Percentiles rank a stretch among this genome's conserved stretches.
These are phyloP conservation scores for Plasmodium malariae DNA, from an alignment of 169 alveolate genomes.

Conservation along the genomic window DNA sequence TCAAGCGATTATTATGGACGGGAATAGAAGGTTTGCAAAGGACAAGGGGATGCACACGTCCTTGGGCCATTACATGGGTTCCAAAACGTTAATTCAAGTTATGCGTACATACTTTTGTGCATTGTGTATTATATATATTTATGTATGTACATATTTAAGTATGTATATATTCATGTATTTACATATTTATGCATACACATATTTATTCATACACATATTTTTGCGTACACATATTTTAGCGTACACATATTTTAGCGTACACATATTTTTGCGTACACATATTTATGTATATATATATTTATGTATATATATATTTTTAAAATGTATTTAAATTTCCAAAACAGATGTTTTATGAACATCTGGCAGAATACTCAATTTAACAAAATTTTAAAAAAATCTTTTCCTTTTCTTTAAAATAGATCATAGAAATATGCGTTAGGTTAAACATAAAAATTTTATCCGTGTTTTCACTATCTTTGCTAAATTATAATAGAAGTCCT, in stretches of 20 bases:
- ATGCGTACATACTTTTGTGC: neutral
- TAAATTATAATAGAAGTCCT: slow-evolving; percentile 86
- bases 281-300: too few relatives aligned
- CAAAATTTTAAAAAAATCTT: neutral
- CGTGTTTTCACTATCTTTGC: slow-evolving; percentile 89
- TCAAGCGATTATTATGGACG: slow-evolving; percentile 93
- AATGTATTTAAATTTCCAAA: too few relatives aligned
- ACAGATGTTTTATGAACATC: too few relatives aligned
- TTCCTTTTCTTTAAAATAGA: slow-evolving; percentile 69
- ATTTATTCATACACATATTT: neutral
- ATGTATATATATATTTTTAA: too few relatives aligned
- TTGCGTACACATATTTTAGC: too few relatives aligned
- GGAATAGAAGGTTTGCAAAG: slow-evolving; percentile 92
- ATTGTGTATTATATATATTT: neutral
- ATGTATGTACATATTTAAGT: too few relatives aligned
- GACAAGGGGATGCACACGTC: slow-evolving; percentile 76
- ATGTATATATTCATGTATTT: neutral
- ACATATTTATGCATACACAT: neutral
- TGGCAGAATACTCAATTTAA: too few relatives aligned
- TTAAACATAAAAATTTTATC: slow-evolving; percentile 87
- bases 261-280: too few relatives aligned
- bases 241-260: too few relatives aligned
- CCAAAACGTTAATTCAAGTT: slow-evolving; percentile 76
- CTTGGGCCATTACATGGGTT: slow-evolving; percentile 85
- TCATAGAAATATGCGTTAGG: slow-evolving; percentile 81